Conservation (phyloP, 2,329 filamentous ascomycete species). For the Pseudocercospora musae region DNA sequence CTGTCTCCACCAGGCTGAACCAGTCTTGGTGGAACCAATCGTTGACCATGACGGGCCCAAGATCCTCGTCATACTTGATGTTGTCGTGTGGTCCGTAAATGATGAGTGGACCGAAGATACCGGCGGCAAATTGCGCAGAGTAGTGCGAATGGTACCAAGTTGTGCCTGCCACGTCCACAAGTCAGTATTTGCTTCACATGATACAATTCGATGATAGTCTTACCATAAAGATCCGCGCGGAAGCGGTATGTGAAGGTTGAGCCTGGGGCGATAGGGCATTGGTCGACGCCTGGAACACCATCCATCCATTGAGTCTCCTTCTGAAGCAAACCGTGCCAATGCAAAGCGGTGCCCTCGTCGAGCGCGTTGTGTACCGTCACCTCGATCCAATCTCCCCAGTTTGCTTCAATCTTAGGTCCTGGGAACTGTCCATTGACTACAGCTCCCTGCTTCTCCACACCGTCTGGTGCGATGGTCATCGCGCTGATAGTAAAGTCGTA, state of each 20-base stretch:
- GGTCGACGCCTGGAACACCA: slow-evolving; percentile 47
- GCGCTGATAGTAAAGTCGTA: slow-evolving; percentile 35
- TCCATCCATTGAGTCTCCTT: slow-evolving; percentile 54
- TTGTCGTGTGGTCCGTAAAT: slow-evolving; percentile 44
- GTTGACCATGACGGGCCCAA: slow-evolving; percentile 42
- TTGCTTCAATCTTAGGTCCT: slow-evolving; percentile 36
- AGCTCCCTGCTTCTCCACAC: slow-evolving; percentile 30
- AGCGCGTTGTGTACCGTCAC: slow-evolving; percentile 37
- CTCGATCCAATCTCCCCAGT: slow-evolving; percentile 38
- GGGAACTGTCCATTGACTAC: slow-evolving; percentile 36
- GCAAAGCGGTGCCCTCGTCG: slow-evolving; percentile 47
- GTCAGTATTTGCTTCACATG: slow-evolving; percentile 30
- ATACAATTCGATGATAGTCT: not conserved
- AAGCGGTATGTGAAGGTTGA: slow-evolving; percentile 39
- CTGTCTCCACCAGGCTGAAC: slow-evolving; percentile 30
- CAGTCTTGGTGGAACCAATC: slow-evolving; percentile 44
- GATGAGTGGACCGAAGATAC: slow-evolving; percentile 42
- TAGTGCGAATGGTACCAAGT: slow-evolving; percentile 44
- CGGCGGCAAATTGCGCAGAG: slow-evolving; percentile 42
- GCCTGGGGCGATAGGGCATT: slow-evolving; percentile 45
- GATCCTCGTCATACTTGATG: slow-evolving; percentile 43
- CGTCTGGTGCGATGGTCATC: slow-evolving; percentile 34
- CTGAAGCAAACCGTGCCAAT: slow-evolving; percentile 51
- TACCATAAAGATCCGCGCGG: slow-evolving; percentile 42
- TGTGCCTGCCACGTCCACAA: not conserved